A percentile compares a stretch with the other conserved stretches of the same genome.
phyloP scores from a whole-genome alignment of 805 yeast species.

The Saturnispora sekii region DNA sequence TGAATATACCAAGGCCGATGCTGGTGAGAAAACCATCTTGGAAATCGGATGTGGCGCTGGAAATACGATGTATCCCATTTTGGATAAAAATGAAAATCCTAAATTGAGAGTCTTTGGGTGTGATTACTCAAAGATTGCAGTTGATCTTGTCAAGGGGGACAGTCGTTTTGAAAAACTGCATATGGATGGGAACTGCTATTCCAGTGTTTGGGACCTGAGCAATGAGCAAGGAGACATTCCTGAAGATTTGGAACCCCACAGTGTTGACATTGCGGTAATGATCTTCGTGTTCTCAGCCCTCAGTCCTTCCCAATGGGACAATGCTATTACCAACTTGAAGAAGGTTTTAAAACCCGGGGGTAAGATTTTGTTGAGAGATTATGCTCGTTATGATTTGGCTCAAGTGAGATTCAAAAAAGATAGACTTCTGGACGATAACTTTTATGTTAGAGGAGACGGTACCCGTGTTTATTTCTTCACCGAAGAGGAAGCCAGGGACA shows the following conservation, averaged over 20 bases:
- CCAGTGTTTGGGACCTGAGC: slow-evolving; percentile 94
- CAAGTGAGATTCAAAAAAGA: slow-evolving; percentile 89
- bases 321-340: slow-evolving; percentile 62
- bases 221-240: slow-evolving; percentile 68
- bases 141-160: slow-evolving; percentile 65
- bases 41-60: slow-evolving; percentile 99
- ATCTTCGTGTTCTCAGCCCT: slow-evolving; percentile 90
- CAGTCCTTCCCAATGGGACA: slow-evolving; percentile 83
- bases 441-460: slow-evolving; percentile 96
- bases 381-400: slow-evolving; percentile 92
- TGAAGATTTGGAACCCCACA: slow-evolving; percentile 68
- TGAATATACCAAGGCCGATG: slow-evolving; percentile 62
- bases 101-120: slow-evolving; percentile 68
- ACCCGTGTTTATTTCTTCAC: slow-evolving; percentile 96
- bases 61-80: slow-evolving; percentile 86
- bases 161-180: slow-evolving; percentile 42
- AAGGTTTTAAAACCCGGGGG: slow-evolving; percentile 90
- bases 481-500: slow-evolving; percentile 75
- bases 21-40: slow-evolving; percentile 63
- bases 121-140: slow-evolving; percentile 85
- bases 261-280: slow-evolving; percentile 90
- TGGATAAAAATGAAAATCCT: slow-evolving; percentile 76
- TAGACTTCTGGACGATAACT: slow-evolving; percentile 80
- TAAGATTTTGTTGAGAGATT: slow-evolving; percentile 78
- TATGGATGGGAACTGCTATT: slow-evolving; percentile 39